Percentiles rank a stretch among this genome's conserved stretches.
phyloP scores from a whole-genome alignment of 2,329 filamentous ascomycete genomes.

The Rutstroemia sp. region DNA sequence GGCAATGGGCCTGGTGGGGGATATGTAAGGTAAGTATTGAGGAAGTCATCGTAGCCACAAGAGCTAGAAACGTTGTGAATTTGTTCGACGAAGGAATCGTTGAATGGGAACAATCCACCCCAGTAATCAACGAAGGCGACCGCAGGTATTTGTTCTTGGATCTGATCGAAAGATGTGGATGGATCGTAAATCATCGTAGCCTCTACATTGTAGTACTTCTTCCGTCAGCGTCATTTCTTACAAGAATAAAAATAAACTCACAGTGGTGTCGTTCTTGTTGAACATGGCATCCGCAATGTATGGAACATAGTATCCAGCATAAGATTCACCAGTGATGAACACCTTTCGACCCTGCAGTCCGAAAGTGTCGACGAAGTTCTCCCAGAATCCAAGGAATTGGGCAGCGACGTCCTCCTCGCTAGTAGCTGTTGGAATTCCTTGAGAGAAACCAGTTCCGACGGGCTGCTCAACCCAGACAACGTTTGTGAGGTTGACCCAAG shows the following conservation, averaged over 20 bases:
- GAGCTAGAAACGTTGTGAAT: conserved; percentile 44
- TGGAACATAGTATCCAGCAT: conserved; percentile 60
- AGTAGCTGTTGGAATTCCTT: conserved; percentile 47
- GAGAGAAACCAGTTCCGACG: conserved; percentile 26
- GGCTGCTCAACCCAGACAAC: conserved; percentile 29
- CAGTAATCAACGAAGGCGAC: conserved; percentile 55
- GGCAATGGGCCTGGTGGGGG: conserved; percentile 59
- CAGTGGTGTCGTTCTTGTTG: conserved; percentile 42
- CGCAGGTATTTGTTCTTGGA: conserved; percentile 41
- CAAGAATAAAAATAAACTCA: conserved; percentile 3
- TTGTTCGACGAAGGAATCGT: conserved; percentile 46
- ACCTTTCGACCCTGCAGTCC: conserved; percentile 59
- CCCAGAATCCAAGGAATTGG: conserved; percentile 74
- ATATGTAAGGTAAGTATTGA: conserved; percentile 56
- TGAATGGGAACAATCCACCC: conserved; percentile 53
- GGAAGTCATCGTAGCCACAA: conserved; percentile 57
- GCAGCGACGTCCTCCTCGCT: conserved; percentile 59
- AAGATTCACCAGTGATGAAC: conserved; percentile 68
- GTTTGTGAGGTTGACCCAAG: conserved; percentile 27
- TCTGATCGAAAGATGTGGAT: conserved; percentile 43
- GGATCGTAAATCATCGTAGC: conserved; percentile 71
- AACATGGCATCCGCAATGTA: conserved; percentile 70
- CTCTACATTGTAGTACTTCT: conserved; percentile 55
- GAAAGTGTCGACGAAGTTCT: conserved; percentile 69
- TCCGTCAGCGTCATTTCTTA: conserved; percentile 29